phyloP scores from a whole-genome alignment of 2,329 filamentous ascomycete genomes.

The Camptophora hylomeconis region DNA sequence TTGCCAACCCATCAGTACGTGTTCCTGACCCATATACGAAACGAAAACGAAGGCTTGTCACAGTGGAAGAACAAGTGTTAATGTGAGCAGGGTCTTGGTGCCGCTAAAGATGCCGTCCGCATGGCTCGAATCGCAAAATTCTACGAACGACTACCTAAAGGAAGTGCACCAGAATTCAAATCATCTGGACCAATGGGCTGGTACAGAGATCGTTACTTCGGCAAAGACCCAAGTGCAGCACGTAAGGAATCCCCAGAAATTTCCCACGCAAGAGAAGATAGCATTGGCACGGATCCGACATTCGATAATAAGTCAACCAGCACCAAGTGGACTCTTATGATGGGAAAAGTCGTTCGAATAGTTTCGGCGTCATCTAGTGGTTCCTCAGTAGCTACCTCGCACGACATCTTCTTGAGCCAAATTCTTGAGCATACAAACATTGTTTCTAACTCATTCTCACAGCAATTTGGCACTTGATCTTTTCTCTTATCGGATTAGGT shows the following conservation, averaged over 20 bases:
- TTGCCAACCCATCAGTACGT: too few relatives aligned
- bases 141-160: constrained; percentile 96
- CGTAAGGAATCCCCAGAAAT: constrained; percentile 49
- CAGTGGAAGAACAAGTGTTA: constrained; percentile 1
- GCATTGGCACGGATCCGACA: constrained; percentile 12
- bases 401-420: too few relatives aligned
- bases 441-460: constrained; percentile 14
- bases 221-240: constrained; percentile 76
- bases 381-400: too few relatives aligned
- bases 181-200: constrained; percentile 69
- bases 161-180: constrained; percentile 72
- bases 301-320: constrained; percentile 6
- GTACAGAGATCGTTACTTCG: constrained; percentile 83
- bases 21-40: too few relatives aligned
- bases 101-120: constrained; percentile 85
- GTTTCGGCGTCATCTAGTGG: neutral
- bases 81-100: constrained; percentile 66
- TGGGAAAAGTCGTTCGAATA: neutral
- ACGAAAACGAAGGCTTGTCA: neutral
- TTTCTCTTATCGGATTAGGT: constrained; percentile 63
- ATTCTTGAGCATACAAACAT: too few relatives aligned
- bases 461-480: constrained; percentile 85
- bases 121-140: constrained; percentile 98
- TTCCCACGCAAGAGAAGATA: too few relatives aligned
- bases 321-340: constrained; percentile 10